Conservation (phyloP, 768 basidiomycete genomes). For the Pisolithus tinctorius region DNA sequence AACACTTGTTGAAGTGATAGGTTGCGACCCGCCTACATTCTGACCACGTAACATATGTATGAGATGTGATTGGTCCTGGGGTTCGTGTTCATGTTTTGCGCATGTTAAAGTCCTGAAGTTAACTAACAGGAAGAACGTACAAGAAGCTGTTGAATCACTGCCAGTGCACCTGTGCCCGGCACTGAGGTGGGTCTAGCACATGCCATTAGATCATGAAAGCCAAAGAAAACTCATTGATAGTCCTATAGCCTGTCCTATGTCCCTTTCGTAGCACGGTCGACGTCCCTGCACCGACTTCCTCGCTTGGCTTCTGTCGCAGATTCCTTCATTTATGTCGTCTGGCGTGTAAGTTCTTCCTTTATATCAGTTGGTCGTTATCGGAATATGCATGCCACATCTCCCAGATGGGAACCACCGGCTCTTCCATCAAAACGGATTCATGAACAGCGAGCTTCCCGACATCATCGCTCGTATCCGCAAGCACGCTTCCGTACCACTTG, state of each 20-base stretch:
- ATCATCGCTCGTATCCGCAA: slow-evolving; percentile 79
- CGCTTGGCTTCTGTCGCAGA: slow-evolving; percentile 81
- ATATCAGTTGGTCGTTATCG: neutral
- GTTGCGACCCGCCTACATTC: no score
- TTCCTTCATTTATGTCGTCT: slow-evolving; percentile 97
- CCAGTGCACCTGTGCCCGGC: no score
- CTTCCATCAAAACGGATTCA: slow-evolving; percentile 58
- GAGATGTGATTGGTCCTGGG: no score
- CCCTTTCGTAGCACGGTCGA: slow-evolving; percentile 92
- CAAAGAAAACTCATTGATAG: neutral
- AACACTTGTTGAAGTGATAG: no score
- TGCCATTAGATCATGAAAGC: no score
- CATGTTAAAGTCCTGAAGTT: no score
- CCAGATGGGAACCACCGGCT: slow-evolving; percentile 98
- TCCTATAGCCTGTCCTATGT: slow-evolving; percentile 79
- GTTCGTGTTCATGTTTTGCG: no score
- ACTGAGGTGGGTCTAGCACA: no score
- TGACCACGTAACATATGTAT: no score
- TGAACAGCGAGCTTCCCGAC: slow-evolving; percentile 75
- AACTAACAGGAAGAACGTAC: no score
- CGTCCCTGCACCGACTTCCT: slow-evolving; percentile 68
- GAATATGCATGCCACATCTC: neutral
- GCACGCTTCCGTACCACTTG: slow-evolving; percentile 74
- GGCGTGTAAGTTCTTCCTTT: slow-evolving; percentile 51
- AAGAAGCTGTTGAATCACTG: no score